Evolutionary conservation across 2,329 filamentous ascomycete species (phyloP).

Genomic region (Cadophora gregata): DNA sequence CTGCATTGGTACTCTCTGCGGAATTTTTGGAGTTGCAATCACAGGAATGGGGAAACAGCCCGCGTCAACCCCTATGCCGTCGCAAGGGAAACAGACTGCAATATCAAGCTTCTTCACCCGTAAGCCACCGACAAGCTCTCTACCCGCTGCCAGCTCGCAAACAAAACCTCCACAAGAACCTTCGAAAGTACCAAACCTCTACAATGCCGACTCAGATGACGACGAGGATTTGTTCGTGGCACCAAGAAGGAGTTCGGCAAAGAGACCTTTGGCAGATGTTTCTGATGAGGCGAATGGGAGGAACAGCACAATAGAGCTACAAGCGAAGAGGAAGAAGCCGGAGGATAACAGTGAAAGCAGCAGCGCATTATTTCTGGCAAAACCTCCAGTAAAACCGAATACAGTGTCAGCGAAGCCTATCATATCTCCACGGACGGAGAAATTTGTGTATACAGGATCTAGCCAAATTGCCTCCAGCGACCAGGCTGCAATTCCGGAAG

Average conservation of each 20-base stretch:
- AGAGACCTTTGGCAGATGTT: constrained; percentile 59
- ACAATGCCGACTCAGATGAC: constrained; percentile 42
- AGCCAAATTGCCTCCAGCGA: constrained; percentile 38
- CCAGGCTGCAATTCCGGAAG: constrained; percentile 40
- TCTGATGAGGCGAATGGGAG: constrained; percentile 52
- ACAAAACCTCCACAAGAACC: constrained; percentile 36
- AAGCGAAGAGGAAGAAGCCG: constrained; percentile 54
- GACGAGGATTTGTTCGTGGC: constrained; percentile 29
- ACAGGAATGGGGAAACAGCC: constrained; percentile 37
- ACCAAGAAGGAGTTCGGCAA: constrained; percentile 43
- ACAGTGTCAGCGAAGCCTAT: constrained; percentile 33
- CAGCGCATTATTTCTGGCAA: constrained; percentile 46
- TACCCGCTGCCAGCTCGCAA: constrained; percentile 38
- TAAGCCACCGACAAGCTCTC: constrained; percentile 50
- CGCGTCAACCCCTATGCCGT: constrained; percentile 23
- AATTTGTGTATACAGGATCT: constrained; percentile 57
- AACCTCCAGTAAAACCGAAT: constrained; percentile 46
- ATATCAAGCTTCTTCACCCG: constrained; percentile 86
- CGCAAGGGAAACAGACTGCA: constrained; percentile 64
- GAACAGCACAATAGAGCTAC: constrained; percentile 47
- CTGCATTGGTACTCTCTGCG: not conserved
- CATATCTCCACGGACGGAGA: constrained; percentile 53
- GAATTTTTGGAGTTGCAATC: not conserved
- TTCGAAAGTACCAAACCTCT: constrained; percentile 30
- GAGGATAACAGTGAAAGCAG: constrained; percentile 47